phyloP scores from a whole-genome alignment of 441 rosid species.

The Populus hybrid region DNA sequence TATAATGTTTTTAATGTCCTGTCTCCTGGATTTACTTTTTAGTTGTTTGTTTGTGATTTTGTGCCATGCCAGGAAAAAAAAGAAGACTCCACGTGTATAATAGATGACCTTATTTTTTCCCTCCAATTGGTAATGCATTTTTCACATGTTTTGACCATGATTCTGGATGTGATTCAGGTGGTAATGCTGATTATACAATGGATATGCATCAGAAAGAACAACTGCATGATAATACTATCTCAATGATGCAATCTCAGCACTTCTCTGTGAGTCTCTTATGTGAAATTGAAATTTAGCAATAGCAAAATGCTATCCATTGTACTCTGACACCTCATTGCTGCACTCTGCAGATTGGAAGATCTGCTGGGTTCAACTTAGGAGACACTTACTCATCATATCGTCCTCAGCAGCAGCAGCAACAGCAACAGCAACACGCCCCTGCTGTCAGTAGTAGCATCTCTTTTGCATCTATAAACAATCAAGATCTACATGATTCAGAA shows the following conservation, averaged over 20 bases:
- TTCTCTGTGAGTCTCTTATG: slow-evolving; percentile 62
- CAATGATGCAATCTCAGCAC: slow-evolving; percentile 96
- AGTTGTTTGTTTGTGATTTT: not conserved
- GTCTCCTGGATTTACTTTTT: not conserved
- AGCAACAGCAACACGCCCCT: slow-evolving; percentile 55
- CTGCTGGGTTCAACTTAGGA: slow-evolving; percentile 69
- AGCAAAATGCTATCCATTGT: slow-evolving; percentile 13
- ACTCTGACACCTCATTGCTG: slow-evolving; percentile 19
- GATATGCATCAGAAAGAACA: slow-evolving; percentile 97
- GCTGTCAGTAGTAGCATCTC: slow-evolving; percentile 68
- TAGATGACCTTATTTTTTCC: not conserved
- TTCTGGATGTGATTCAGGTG: slow-evolving; percentile 56
- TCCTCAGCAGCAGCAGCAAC: slow-evolving; percentile 61
- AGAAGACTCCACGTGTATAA: not conserved
- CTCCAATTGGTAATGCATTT: not conserved
- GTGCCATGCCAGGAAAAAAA: not conserved
- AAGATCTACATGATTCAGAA: slow-evolving; percentile 81
- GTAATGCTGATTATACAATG: slow-evolving; percentile 80
- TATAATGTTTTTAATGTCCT: not conserved
- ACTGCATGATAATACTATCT: slow-evolving; percentile 78
- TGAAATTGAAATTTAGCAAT: slow-evolving; percentile 9
- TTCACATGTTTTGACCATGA: slow-evolving; percentile 19
- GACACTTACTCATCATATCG: slow-evolving; percentile 76
- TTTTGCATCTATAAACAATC: slow-evolving; percentile 64
- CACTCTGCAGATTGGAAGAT: slow-evolving; percentile 78